Percentiles rank a stretch among this genome's conserved stretches.
phyloP scores from a whole-genome alignment of 345 rosid genomes.

The Salix udensis region DNA sequence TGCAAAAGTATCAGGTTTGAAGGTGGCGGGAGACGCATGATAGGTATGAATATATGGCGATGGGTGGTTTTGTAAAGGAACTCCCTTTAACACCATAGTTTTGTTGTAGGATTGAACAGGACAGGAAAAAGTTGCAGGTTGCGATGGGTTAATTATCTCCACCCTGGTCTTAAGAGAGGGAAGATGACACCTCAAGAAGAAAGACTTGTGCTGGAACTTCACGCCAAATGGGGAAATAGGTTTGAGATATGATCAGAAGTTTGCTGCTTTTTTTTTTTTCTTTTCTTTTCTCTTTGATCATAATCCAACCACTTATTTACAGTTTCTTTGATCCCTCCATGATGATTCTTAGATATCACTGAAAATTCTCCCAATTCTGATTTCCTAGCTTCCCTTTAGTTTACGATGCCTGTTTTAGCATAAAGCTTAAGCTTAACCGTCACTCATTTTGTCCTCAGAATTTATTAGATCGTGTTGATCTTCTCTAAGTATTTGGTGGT shows the following conservation, averaged over 20 bases:
- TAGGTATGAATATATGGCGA: conserved; percentile 66
- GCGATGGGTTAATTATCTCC: conserved; percentile 97
- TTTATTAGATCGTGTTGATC: neutral
- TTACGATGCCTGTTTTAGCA: neutral
- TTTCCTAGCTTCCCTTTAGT: neutral
- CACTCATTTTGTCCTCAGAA: neutral
- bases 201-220: conserved; percentile 86
- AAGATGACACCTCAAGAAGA: conserved; percentile 95
- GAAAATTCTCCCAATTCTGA: neutral
- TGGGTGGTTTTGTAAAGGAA: conserved; percentile 48
- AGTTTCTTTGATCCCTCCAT: neutral
- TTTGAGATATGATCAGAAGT: conserved; percentile 25
- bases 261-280: neutral
- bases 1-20: conserved; percentile 99
- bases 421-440: neutral
- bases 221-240: conserved; percentile 97
- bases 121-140: conserved; percentile 99
- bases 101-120: conserved; percentile 94
- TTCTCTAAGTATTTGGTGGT: neutral
- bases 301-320: neutral
- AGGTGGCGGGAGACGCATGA: conserved; percentile 97
- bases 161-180: conserved; percentile 95
- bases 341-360: neutral
- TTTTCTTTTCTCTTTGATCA: neutral
- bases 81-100: conserved; percentile 53